These are phyloP conservation scores for Talaromyces sp. DNA, from an alignment of 2,329 filamentous ascomycete genomes.

Conservation along the genomic window DNA sequence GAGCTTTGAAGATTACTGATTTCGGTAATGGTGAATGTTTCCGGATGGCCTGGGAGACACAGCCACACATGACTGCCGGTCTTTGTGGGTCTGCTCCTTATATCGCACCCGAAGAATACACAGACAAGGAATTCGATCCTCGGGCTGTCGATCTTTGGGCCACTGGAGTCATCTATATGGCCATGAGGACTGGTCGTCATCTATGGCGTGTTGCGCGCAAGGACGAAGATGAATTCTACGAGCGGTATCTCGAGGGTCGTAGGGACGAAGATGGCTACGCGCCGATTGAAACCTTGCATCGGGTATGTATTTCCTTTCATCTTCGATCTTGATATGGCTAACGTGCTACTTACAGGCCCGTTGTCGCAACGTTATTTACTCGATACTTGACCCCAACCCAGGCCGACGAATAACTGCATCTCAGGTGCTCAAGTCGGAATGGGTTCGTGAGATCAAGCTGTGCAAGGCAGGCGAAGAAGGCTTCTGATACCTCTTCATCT, in stretches of 20 bases:
- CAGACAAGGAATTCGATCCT: constrained; percentile 92
- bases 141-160: constrained; percentile 98
- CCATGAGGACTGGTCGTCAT: constrained; percentile 93
- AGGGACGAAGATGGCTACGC: constrained; percentile 94
- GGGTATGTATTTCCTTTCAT: constrained; percentile 59
- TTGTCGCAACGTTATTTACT: constrained; percentile 98
- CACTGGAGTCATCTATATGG: constrained; percentile 99
- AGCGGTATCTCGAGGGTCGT: constrained; percentile 85
- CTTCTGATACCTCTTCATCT: constrained; percentile 51
- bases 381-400: constrained; percentile 92
- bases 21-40: constrained; percentile 99
- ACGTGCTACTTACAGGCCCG: constrained; percentile 62
- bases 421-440: constrained; percentile 96
- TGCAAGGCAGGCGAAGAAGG: constrained; percentile 97
- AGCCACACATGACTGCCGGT: constrained; percentile 96
- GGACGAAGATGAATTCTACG: constrained; percentile 96
- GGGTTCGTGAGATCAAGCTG: constrained; percentile 95
- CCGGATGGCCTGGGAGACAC: constrained; percentile 98
- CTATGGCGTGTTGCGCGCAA: constrained; percentile 96
- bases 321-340: neutral
- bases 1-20: constrained; percentile 93
- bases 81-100: constrained; percentile 96
- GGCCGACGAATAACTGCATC: constrained; percentile 88
- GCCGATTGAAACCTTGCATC: constrained; percentile 90
- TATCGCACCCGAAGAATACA: constrained; percentile 95